Percentiles rank a stretch among this genome's conserved stretches.
Evolutionary conservation across 176 grass and related monocot genomes (phyloP).

Genomic region (Zea luxurians): DNA sequence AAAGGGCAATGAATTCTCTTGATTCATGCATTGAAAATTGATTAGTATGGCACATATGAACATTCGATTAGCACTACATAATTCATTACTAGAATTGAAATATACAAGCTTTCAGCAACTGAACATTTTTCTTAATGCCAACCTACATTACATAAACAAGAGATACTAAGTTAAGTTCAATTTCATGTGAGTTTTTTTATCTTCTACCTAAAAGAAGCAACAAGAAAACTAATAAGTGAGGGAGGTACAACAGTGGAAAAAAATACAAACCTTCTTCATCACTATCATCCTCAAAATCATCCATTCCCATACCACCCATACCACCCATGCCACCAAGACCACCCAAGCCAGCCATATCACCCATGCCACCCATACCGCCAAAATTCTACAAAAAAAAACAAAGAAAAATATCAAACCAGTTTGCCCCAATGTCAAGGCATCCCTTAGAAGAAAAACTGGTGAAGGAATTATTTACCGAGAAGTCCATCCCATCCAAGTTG

Average conservation of each 20-base stretch:
- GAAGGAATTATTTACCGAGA: conserved; percentile 51
- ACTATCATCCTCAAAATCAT: conserved; percentile 72
- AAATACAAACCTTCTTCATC: conserved; percentile 75
- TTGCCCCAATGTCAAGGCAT: neutral
- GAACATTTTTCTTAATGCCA: neutral
- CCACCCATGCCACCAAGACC: conserved; percentile 33
- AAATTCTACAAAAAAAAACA: conserved; percentile 63
- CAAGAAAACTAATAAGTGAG: neutral
- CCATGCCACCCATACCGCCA: conserved; percentile 59
- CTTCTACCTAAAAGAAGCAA: conserved; percentile 11
- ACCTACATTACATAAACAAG: neutral
- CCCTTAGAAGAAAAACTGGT: neutral
- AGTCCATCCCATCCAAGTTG: conserved; percentile 94
- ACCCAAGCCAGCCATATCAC: neutral
- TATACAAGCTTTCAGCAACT: neutral
- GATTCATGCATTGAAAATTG: neutral
- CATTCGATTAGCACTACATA: neutral
- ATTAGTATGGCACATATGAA: neutral
- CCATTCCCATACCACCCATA: conserved; percentile 58
- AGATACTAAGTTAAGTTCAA: neutral
- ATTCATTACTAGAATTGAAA: neutral
- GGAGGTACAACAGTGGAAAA: neutral
- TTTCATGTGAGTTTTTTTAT: neutral
- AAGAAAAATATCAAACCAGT: conserved; percentile 36
- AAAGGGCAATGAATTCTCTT: neutral